Evolutionary conservation across 352 stramenopile genomes (phyloP).

Genomic region (Globisporangium parvum): DNA sequence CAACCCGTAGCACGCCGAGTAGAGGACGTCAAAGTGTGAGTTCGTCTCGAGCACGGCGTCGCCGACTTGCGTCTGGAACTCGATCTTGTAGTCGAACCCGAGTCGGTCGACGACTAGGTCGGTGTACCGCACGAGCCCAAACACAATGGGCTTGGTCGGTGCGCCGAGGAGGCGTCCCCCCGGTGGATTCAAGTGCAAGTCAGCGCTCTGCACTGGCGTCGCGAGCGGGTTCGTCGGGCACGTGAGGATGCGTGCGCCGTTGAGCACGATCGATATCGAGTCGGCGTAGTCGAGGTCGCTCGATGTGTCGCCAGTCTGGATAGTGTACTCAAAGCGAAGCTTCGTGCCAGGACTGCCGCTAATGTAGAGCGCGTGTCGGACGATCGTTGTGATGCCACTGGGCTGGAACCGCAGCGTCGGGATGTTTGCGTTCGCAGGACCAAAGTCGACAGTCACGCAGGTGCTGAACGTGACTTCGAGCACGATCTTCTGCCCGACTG

Average conservation of each 20-base stretch:
- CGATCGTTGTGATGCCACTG: conserved; percentile 41
- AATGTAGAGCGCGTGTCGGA: conserved; percentile 50
- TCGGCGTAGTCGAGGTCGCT: conserved; percentile 61
- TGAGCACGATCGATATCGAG: conserved; percentile 49
- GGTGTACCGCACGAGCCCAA: conserved; percentile 51
- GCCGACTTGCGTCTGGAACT: conserved; percentile 41
- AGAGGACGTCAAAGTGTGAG: conserved; percentile 61
- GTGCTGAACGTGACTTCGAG: conserved; percentile 64
- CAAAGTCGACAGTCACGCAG: conserved; percentile 45
- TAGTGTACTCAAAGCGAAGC: conserved; percentile 68
- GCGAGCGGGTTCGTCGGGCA: conserved; percentile 29
- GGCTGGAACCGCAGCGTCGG: conserved; percentile 56
- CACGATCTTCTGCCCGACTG: conserved; percentile 45
- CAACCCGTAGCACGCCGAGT: conserved; percentile 63
- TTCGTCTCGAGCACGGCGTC: conserved; percentile 36
- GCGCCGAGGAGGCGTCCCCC: conserved; percentile 41
- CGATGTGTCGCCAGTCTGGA: conserved; percentile 66
- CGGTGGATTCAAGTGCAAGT: conserved; percentile 77
- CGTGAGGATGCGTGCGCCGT: conserved; percentile 66
- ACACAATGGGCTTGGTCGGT: conserved; percentile 41
- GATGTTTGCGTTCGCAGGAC: conserved; percentile 17
- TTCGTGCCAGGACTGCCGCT: conserved; percentile 39
- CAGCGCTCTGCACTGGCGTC: conserved; percentile 40
- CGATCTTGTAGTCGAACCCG: conserved; percentile 59
- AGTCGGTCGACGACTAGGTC: conserved; percentile 72